Conservation (phyloP, 495 filamentous ascomycete genomes). For the Aspergillus leporis region DNA sequence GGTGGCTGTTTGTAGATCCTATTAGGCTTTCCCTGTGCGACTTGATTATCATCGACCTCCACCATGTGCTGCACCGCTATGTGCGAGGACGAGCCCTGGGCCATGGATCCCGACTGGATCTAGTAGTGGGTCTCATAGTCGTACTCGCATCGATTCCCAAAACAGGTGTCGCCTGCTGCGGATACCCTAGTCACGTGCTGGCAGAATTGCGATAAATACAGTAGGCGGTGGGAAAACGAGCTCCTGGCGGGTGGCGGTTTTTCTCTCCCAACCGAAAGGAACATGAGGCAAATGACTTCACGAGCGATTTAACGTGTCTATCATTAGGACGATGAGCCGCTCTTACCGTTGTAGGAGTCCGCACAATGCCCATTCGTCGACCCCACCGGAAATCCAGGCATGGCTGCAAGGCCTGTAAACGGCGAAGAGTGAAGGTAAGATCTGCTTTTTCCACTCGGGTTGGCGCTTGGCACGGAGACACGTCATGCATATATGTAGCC, state of each 20-base stretch:
- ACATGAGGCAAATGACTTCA: not conserved
- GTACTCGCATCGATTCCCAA: not conserved
- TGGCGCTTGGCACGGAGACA: no score
- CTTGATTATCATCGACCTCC: no score
- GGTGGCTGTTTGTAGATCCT: no score
- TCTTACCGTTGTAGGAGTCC: not conserved
- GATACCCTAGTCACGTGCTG: no score
- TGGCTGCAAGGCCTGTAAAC: conserved; percentile 28
- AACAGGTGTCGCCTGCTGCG: not conserved
- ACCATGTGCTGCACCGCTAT: no score
- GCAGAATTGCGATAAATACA: not conserved
- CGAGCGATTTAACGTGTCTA: not conserved
- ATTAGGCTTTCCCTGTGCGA: no score
- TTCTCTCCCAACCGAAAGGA: not conserved
- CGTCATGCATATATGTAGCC: not conserved
- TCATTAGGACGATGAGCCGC: not conserved
- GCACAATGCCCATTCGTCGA: conserved; percentile 20
- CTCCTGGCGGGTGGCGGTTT: no score
- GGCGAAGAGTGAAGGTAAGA: conserved; percentile 28
- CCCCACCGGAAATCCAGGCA: conserved; percentile 28
- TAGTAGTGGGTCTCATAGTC: no score
- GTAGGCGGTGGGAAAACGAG: not conserved
- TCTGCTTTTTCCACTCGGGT: not conserved
- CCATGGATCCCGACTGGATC: not conserved
- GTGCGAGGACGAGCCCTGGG: no score